Conservation (phyloP, 176 grass and related monocot genomes). For the Coix lacrymajobi region DNA sequence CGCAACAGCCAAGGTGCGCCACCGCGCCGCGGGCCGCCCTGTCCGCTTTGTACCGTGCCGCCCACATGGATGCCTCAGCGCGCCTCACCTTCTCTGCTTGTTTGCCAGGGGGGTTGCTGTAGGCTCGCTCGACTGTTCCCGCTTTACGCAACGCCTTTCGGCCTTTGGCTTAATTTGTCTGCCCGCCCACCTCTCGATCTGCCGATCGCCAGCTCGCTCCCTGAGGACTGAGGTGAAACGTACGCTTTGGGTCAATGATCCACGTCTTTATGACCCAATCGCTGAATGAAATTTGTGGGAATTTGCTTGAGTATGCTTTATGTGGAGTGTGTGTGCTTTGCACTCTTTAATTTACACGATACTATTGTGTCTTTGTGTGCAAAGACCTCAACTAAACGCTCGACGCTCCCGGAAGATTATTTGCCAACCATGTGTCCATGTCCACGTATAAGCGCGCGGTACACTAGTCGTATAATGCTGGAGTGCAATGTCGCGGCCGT, state of each 20-base stretch:
- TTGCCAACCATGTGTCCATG: background rate
- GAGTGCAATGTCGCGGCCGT: background rate
- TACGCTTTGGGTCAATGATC: background rate
- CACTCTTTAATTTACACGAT: background rate
- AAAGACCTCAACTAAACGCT: background rate
- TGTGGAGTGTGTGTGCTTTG: background rate
- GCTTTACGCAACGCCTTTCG: background rate
- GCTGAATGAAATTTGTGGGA: background rate
- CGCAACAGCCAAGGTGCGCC: background rate
- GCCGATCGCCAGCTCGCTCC: background rate
- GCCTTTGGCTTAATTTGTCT: background rate
- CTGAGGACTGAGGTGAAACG: background rate
- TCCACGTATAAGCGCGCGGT: background rate
- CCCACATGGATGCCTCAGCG: background rate
- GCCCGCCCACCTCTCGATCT: background rate
- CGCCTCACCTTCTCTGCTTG: background rate
- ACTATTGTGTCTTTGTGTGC: background rate
- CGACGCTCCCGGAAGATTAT: background rate
- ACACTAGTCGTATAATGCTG: background rate
- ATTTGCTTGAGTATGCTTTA: background rate
- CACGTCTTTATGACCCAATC: background rate
- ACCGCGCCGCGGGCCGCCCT: background rate
- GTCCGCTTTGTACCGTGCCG: constrained; percentile 20
- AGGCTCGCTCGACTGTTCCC: background rate
- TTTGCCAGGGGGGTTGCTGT: background rate